Conservation (phyloP, 192 early-diverging fungal genomes). For the Coemansia sp. region DNA sequence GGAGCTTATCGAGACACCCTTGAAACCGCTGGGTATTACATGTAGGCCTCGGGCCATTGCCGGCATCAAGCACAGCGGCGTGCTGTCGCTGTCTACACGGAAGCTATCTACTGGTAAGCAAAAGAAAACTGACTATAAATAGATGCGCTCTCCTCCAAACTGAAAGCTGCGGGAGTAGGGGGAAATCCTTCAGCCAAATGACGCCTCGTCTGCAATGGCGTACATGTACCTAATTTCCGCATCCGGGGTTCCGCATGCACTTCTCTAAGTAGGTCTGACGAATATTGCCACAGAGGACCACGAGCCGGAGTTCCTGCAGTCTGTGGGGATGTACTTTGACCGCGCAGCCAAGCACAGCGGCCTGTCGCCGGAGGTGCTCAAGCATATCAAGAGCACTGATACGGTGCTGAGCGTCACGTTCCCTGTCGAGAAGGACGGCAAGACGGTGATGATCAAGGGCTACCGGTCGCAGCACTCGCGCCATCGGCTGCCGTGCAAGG, state of each 20-base stretch:
- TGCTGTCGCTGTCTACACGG: constrained; percentile 10
- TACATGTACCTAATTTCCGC: too few species aligned
- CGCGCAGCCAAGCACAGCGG: constrained; percentile 67
- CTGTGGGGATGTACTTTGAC: constrained; percentile 73
- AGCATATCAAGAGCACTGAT: constrained; percentile 72
- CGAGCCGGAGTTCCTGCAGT: constrained; percentile 71
- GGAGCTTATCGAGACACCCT: too few species aligned
- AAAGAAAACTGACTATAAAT: neutral
- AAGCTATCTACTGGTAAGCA: constrained; percentile 18
- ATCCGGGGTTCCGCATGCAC: too few species aligned
- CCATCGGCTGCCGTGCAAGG: constrained; percentile 76
- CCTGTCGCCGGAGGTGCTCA: constrained; percentile 59
- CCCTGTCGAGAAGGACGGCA: constrained; percentile 70
- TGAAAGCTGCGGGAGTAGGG: too few species aligned
- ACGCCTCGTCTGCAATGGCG: too few species aligned
- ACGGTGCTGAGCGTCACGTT: constrained; percentile 73
- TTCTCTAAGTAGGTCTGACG: constrained; percentile 14
- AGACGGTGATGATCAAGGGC: constrained; percentile 69
- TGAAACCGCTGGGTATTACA: neutral
- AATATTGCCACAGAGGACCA: constrained; percentile 59
- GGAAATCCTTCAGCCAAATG: too few species aligned
- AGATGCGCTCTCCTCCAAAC: too few species aligned
- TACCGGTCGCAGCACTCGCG: constrained; percentile 85
- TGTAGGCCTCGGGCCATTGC: constrained; percentile 5
- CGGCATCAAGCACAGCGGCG: neutral